phyloP scores from a whole-genome alignment of 495 filamentous ascomycete species.

The Penicillium soppii region DNA sequence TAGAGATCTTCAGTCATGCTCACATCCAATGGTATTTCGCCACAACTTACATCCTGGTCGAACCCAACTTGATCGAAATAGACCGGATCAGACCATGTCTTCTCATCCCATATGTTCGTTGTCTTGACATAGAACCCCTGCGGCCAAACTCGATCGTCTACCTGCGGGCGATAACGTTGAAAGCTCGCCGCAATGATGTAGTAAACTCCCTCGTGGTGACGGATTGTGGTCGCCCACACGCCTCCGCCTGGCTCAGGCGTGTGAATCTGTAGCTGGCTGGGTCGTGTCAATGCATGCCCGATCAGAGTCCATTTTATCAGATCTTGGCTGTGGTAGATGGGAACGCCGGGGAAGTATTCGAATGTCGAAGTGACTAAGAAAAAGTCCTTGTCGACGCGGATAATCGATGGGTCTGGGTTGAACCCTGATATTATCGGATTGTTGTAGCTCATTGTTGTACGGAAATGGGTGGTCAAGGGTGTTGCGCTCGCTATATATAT shows the following conservation, averaged over 20 bases:
- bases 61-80: slow-evolving; percentile 50
- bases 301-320: slow-evolving; percentile 48
- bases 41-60: slow-evolving; percentile 43
- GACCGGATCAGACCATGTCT: slow-evolving; percentile 47
- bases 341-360: slow-evolving; percentile 47
- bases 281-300: slow-evolving; percentile 57
- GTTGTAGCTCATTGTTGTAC: slow-evolving; percentile 12
- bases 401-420: slow-evolving; percentile 43
- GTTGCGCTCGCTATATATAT: slow-evolving; percentile 13
- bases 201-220: slow-evolving; percentile 36
- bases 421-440: slow-evolving; percentile 44
- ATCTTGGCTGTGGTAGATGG: slow-evolving; percentile 49
- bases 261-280: slow-evolving; percentile 62
- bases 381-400: slow-evolving; percentile 37
- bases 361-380: slow-evolving; percentile 49
- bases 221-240: slow-evolving; percentile 45
- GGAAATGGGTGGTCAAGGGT: slow-evolving; percentile 9
- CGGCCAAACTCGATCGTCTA: slow-evolving; percentile 44
- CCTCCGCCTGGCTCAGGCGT: slow-evolving; percentile 50
- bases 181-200: slow-evolving; percentile 45
- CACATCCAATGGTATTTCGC: not conserved
- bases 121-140: slow-evolving; percentile 50
- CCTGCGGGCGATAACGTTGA: slow-evolving; percentile 40
- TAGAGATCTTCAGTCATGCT: slow-evolving; percentile 1
- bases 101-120: slow-evolving; percentile 45